phyloP scores from a whole-genome alignment of 2,329 filamentous ascomycete genomes.

The Fusarium phyllophilum region DNA sequence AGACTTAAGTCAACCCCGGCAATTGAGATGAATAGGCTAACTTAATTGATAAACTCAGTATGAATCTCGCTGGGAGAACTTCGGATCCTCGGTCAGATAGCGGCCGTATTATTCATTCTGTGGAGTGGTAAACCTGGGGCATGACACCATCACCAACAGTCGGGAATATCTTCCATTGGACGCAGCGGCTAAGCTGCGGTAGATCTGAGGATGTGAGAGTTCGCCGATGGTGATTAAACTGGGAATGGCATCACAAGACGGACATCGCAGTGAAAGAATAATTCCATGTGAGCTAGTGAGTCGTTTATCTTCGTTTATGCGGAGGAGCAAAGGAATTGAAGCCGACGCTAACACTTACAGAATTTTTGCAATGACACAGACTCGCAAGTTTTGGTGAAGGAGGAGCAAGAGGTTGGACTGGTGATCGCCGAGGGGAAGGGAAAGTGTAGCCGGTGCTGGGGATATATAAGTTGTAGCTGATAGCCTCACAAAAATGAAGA shows the following conservation, averaged over 20 bases:
- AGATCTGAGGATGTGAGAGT: background rate
- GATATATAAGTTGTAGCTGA: slow-evolving; percentile 23
- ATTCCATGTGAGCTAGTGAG: background rate
- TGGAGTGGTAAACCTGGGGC: slow-evolving; percentile 16
- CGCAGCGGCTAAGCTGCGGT: slow-evolving; percentile 14
- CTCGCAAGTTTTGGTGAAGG: background rate
- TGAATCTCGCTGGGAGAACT: slow-evolving; percentile 16
- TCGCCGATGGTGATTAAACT: slow-evolving; percentile 21
- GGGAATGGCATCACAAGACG: slow-evolving; percentile 34
- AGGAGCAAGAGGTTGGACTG: background rate
- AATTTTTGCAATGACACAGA: slow-evolving; percentile 31
- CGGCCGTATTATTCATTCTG: slow-evolving; percentile 36
- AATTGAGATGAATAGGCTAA: background rate
- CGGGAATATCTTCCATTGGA: slow-evolving; percentile 2
- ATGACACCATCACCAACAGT: slow-evolving; percentile 12
- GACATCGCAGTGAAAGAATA: background rate
- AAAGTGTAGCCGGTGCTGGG: background rate
- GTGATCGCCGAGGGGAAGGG: background rate
- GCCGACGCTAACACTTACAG: background rate
- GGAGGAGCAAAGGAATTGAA: background rate
- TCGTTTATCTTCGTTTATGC: background rate
- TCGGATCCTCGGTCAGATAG: slow-evolving; percentile 35
- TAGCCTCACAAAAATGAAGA: background rate
- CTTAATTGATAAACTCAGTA: background rate
- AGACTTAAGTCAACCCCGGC: background rate